phyloP scores from a whole-genome alignment of 495 filamentous ascomycete species.

The Daldinia childiae region DNA sequence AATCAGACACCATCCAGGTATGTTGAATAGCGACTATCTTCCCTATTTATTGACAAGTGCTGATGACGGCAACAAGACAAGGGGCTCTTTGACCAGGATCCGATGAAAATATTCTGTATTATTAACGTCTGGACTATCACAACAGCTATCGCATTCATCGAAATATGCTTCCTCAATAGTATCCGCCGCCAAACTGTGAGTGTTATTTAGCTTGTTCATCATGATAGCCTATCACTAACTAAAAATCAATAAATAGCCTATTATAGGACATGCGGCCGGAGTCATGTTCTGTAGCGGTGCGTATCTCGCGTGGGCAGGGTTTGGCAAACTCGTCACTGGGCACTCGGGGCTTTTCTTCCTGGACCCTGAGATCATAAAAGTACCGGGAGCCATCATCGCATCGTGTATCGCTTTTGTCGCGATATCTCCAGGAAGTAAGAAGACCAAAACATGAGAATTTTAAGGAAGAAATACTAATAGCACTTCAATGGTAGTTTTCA shows the following conservation, averaged over 20 bases:
- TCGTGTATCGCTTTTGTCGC: conserved; percentile 50
- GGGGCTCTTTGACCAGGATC: conserved; percentile 48
- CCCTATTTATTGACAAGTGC: background rate
- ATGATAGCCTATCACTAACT: background rate
- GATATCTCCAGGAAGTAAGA: conserved; percentile 47
- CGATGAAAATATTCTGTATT: conserved; percentile 54
- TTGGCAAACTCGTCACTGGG: conserved; percentile 58
- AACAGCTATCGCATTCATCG: conserved; percentile 55
- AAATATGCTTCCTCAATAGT: conserved; percentile 59
- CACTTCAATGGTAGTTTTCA: conserved; percentile 47
- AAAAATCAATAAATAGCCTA: conserved; percentile 40
- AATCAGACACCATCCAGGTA: conserved; percentile 37
- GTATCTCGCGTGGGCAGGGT: conserved; percentile 59
- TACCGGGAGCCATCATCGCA: conserved; percentile 47
- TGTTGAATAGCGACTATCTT: background rate
- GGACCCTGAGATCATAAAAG: conserved; percentile 48
- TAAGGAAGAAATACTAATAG: conserved; percentile 29
- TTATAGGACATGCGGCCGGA: conserved; percentile 49
- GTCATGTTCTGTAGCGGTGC: conserved; percentile 49
- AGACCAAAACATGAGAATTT: too few species aligned
- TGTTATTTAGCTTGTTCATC: background rate
- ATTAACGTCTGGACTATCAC: conserved; percentile 56
- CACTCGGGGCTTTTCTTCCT: conserved; percentile 61
- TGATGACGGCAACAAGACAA: conserved; percentile 30
- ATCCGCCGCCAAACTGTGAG: conserved; percentile 59